Base-by-base conservation (phyloP, 768 basidiomycete species). In the Fomitopsis serialis region DNA sequence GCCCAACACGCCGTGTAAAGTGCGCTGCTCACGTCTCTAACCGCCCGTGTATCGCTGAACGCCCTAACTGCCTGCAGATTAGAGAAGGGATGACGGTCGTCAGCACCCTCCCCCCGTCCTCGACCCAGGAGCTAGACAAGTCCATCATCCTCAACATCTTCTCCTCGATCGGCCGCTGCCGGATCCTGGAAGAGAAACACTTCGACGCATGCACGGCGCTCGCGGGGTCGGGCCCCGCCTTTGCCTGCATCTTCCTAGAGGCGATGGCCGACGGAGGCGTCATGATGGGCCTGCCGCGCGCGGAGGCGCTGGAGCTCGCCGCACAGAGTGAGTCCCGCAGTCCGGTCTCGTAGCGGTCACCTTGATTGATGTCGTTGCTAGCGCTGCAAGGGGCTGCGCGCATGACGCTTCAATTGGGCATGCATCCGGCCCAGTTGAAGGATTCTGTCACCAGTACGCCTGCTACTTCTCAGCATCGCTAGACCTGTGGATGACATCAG, bases 211-310 rank as follows among this genome's bases (percentile, higher is more conserved):
- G 92, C 67, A 99, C 97, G 0, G 97, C 97, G 11, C 78, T 99
- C 2, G 92, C 91, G 15, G 97, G 95, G 0, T 93, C 92, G 7
- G 97, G 97, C 0, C 97, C 97, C 36, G 97, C 97, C 0, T 98
- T 99, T 69, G 94, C 92, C 0, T 94, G 92, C 60, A 85, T 98
- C 46, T 92, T 98, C 63, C 77, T 99, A 58, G 97, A 99, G 69
- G 96, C 97, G 0, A 97, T 99, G 94, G 88, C 93, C 1, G 97
- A 98, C 68, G 97, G 97, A 24, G 97, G 94, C 42, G 97, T 98
- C 44, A 98, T 99, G 96, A 98, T 98, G 97, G 97, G 97, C 27
- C 72, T 99, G 48, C 97, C 97, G 2, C 77, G 97, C 56, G 81
- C 84, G 1, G 97, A 98, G 69, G 94, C 97, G 4, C 71, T 98